These are phyloP conservation scores for Saccharomycopsis oosterbeekiorum DNA, from an alignment of 805 yeast species.

Conservation along the genomic window DNA sequence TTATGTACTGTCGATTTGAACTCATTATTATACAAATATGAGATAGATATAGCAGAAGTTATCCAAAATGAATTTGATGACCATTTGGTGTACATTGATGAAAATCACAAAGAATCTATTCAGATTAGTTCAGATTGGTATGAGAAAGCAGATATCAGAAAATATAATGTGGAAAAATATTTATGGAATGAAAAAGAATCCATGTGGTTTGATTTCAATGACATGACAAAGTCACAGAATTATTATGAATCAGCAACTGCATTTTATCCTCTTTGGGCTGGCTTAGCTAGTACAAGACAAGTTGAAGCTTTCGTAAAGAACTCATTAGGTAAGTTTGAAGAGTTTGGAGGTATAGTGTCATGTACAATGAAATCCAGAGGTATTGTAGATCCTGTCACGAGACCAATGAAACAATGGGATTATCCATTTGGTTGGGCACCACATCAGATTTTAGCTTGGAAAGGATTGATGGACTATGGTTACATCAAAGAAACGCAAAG, in stretches of 20 bases:
- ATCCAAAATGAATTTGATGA: constrained; percentile 50
- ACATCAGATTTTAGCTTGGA: constrained; percentile 92
- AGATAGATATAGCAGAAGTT: constrained; percentile 64
- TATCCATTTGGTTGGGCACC: constrained; percentile 52
- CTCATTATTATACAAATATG: constrained; percentile 80
- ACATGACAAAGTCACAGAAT: constrained; percentile 43
- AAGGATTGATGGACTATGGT: constrained; percentile 68
- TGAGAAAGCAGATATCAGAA: constrained; percentile 45
- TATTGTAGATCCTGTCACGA: constrained; percentile 32
- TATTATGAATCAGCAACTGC: constrained; percentile 80
- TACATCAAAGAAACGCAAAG: constrained; percentile 54
- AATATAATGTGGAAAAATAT: constrained; percentile 48
- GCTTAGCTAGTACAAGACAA: constrained; percentile 54
- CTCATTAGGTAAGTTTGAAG: constrained; percentile 65
- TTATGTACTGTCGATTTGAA: constrained; percentile 88
- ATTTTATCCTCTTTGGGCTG: constrained; percentile 89
- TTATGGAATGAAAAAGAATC: constrained; percentile 78
- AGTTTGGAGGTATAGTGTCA: constrained; percentile 79
- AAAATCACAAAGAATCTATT: constrained; percentile 20
- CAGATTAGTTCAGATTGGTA: constrained; percentile 52
- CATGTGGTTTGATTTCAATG: constrained; percentile 76
- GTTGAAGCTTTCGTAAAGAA: constrained; percentile 51
- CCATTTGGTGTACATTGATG: constrained; percentile 29
- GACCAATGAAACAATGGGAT: background rate
- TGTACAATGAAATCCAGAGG: constrained; percentile 75